Evolutionary conservation across 2,329 filamentous ascomycete genomes (phyloP).

Genomic region (Aureobasidium leucospermi): DNA sequence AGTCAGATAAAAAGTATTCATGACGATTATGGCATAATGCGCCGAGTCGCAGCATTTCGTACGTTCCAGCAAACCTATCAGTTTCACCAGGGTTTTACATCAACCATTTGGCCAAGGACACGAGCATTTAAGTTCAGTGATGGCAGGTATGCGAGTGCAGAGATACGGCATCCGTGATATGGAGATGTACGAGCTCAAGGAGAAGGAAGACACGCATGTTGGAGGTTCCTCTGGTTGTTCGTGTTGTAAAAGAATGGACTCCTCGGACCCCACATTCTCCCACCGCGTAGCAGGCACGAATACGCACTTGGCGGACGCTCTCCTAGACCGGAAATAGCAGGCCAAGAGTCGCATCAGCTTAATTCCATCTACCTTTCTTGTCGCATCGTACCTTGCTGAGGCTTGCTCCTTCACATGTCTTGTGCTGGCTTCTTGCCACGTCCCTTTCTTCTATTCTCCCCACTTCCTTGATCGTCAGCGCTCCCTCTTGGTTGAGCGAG

Average conservation of each 20-base stretch:
- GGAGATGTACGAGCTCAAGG: too few species aligned
- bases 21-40: conserved; percentile 8
- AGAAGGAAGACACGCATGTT: too few species aligned
- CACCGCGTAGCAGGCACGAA: not conserved
- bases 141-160: too few species aligned
- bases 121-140: too few species aligned
- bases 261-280: not conserved
- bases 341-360: not conserved
- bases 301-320: not conserved
- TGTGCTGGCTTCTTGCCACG: not conserved
- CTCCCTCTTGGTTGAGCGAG: not conserved
- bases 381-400: not conserved
- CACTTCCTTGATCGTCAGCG: not conserved
- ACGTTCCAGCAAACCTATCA: not conserved
- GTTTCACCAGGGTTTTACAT: not conserved
- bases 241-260: not conserved
- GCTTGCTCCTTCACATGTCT: not conserved
- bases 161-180: too few species aligned
- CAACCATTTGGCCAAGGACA: too few species aligned
- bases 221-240: too few species aligned
- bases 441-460: not conserved
- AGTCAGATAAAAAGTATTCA: conserved; percentile 6
- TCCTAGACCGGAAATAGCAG: conserved; percentile 1
- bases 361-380: not conserved
- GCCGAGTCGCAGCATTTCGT: conserved; percentile 1